These are phyloP conservation scores for Colletotrichum sp. DNA, from an alignment of 2,329 filamentous ascomycete species.

Conservation along the genomic window DNA sequence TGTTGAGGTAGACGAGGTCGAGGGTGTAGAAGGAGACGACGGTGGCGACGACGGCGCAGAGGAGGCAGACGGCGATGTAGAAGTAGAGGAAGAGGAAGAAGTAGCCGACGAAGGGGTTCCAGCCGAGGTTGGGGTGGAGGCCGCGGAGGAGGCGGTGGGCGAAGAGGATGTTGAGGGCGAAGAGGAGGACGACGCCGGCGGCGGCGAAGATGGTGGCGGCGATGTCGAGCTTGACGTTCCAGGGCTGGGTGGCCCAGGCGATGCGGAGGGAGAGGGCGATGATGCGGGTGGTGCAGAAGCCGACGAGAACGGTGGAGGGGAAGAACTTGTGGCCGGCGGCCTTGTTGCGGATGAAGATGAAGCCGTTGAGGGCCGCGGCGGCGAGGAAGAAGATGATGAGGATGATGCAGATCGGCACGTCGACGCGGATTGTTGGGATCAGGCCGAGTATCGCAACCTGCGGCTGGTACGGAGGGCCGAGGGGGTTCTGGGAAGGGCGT, in stretches of 20 bases:
- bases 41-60: conserved; percentile 69
- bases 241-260: conserved; percentile 52
- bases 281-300: conserved; percentile 61
- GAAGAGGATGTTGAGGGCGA: conserved; percentile 80
- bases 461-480: conserved; percentile 43
- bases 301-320: conserved; percentile 62
- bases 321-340: conserved; percentile 61
- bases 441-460: conserved; percentile 59
- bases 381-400: conserved; percentile 64
- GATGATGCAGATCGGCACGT: conserved; percentile 69
- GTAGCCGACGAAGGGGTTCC: conserved; percentile 59
- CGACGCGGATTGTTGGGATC: conserved; percentile 59
- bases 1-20: conserved; percentile 47
- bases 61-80: conserved; percentile 62
- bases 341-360: conserved; percentile 57
- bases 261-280: conserved; percentile 57
- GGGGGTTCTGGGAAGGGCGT: conserved; percentile 11
- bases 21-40: conserved; percentile 74
- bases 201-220: conserved; percentile 74
- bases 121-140: conserved; percentile 73
- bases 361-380: conserved; percentile 62
- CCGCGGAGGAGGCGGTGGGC: conserved; percentile 77
- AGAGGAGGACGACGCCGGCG: conserved; percentile 77
- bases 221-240: conserved; percentile 49
- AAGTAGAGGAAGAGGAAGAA: conserved; percentile 64